Evolutionary conservation across 2,329 filamentous ascomycete genomes (phyloP), one percentile per base, ranked within the genome.

Genomic region (Sporothrix brunneoviolacea): DNA sequence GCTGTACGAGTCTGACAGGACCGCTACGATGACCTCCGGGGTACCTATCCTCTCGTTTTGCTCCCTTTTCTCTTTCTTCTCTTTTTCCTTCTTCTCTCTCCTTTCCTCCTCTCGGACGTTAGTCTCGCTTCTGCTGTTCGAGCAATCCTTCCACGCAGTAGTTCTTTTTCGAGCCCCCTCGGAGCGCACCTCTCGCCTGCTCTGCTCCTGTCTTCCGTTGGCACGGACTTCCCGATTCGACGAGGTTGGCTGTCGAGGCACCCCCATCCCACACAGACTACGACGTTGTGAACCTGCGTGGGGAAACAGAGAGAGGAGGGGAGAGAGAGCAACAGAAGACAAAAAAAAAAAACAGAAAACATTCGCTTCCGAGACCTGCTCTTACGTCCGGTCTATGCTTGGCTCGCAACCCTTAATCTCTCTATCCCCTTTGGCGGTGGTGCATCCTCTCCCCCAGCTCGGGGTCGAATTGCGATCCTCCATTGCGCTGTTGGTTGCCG

Each of bases 371-470:
- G 28, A 35, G 28, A 18, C 9, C n/a, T 30, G 15, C 37, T 21
- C n/a, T 18, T 21, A 12, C 30, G 15, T 49, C 38, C 32, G 38
- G 19, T 8, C n/a, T 19, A 36, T n/a, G n/a, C 21, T 41, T 42
- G 46, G 21, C 46, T 42, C 18, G 28, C 37, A 18, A 18, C 36
- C 45, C 36, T 48, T 48, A 40, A 48, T 48, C 19, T 48, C 45
- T 24, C 28, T 12, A 18, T 41, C 21, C 35, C 18, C 35, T 27
- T 36, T 36, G 32, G 21, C 22, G 24, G 43, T 46, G 21, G 43
- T 24, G 35, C 44, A 10, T 22, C n/a, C 19, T 4, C 36, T 7
- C 32, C 16, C 6, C 32, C 19, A 13, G 8, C 21, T 19, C 35
- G 24, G 24, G 24, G 21, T n/a, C 35, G 16, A 10, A 3, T 18